Evolutionary conservation across 345 rosid species (phyloP).

Genomic region (Eucalyptus grandis): DNA sequence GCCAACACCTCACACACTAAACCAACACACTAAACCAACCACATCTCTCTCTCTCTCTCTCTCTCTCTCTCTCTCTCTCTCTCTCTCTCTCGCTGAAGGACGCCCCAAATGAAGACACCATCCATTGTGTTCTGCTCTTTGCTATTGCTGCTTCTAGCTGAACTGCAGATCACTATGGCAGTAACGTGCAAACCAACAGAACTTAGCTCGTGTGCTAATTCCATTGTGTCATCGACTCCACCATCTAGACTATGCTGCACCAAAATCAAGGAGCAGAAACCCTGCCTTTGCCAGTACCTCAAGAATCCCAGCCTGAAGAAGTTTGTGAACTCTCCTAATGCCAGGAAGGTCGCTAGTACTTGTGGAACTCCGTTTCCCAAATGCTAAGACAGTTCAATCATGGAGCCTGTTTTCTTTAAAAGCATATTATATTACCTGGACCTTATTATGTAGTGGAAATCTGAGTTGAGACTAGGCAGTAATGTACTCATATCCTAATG

Average conservation of each 20-base stretch:
- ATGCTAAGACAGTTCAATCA: conserved; percentile 25
- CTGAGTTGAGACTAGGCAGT: neutral
- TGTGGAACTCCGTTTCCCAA: conserved; percentile 91
- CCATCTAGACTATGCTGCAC: conserved; percentile 69
- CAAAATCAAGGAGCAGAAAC: conserved; percentile 80
- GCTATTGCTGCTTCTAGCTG: conserved; percentile 30
- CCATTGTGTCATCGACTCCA: conserved; percentile 58
- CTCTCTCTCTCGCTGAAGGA: neutral
- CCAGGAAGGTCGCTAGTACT: conserved; percentile 71
- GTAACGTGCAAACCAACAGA: conserved; percentile 80
- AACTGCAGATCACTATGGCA: conserved; percentile 33
- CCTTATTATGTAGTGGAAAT: neutral
- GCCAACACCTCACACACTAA: neutral
- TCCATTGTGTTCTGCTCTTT: conserved; percentile 15
- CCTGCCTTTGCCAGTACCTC: conserved; percentile 88
- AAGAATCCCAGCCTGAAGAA: conserved; percentile 64
- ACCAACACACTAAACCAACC: too few species aligned
- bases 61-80: neutral
- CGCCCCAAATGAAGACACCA: conserved; percentile 29
- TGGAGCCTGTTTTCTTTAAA: neutral
- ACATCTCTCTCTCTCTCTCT: too few species aligned
- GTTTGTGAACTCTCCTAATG: conserved; percentile 75
- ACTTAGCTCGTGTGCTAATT: conserved; percentile 76
- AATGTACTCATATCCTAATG: neutral
- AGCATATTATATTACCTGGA: neutral